phyloP scores from a whole-genome alignment of 2,329 filamentous ascomycete species.

The Neophaeococcomyces mojaviensis region DNA sequence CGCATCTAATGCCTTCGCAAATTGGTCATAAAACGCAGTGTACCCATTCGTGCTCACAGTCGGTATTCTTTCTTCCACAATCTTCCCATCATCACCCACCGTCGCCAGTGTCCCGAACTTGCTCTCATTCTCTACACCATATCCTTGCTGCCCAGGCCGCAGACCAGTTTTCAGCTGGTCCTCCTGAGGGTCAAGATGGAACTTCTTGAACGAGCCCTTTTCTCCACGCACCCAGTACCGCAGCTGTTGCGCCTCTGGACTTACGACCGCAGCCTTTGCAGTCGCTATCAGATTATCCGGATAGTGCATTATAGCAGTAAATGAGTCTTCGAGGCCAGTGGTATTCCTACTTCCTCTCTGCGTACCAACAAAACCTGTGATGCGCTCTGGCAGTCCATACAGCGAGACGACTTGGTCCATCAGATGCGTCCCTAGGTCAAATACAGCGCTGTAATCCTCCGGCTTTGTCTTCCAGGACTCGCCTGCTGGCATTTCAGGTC shows the following conservation, averaged over 20 bases:
- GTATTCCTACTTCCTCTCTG: slow-evolving; percentile 54
- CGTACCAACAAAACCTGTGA: slow-evolving; percentile 61
- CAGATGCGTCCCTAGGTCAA: slow-evolving; percentile 68
- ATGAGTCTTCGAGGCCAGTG: slow-evolving; percentile 41
- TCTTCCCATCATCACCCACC: slow-evolving; percentile 46
- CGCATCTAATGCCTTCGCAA: slow-evolving; percentile 44
- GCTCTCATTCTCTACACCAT: slow-evolving; percentile 56
- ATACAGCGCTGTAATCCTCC: slow-evolving; percentile 61
- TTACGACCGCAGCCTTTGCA: slow-evolving; percentile 61
- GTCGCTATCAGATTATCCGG: slow-evolving; percentile 56
- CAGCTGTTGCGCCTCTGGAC: slow-evolving; percentile 60
- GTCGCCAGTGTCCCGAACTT: slow-evolving; percentile 54
- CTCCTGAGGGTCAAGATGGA: slow-evolving; percentile 65
- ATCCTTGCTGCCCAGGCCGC: slow-evolving; percentile 53
- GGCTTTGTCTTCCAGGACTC: slow-evolving; percentile 61
- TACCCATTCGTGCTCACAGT: slow-evolving; percentile 62
- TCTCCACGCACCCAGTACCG: slow-evolving; percentile 71
- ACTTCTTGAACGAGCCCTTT: slow-evolving; percentile 69
- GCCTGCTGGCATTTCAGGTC: slow-evolving; percentile 45
- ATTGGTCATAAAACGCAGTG: slow-evolving; percentile 54
- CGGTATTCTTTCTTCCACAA: slow-evolving; percentile 43
- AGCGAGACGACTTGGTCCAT: slow-evolving; percentile 66
- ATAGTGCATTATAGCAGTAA: slow-evolving; percentile 61
- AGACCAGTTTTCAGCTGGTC: slow-evolving; percentile 61
- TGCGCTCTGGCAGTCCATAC: slow-evolving; percentile 59